Evolutionary conservation across 768 basidiomycete genomes (phyloP).

Genomic region (Hygrocybe punicea): DNA sequence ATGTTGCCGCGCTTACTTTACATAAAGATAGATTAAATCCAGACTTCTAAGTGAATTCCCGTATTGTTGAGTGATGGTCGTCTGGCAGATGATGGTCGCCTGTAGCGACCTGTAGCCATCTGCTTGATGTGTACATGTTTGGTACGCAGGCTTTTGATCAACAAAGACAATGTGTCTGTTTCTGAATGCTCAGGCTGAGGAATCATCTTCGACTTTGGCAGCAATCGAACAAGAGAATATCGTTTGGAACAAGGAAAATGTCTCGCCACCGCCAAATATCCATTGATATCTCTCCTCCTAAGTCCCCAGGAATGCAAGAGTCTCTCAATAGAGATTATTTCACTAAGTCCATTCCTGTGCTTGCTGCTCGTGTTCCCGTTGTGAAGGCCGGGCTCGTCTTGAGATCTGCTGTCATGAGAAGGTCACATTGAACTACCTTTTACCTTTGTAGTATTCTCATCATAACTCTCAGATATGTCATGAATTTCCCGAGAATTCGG

Average conservation of each 20-base stretch:
- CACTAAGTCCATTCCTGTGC: conserved; percentile 57
- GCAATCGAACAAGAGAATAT: background rate
- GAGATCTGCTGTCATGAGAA: conserved; percentile 55
- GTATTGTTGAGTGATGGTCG: too few relatives aligned
- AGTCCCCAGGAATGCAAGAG: conserved; percentile 47
- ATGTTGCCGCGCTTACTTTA: too few relatives aligned
- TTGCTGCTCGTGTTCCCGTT: conserved; percentile 64
- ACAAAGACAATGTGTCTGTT: background rate
- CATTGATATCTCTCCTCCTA: conserved; percentile 41
- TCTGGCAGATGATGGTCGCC: background rate
- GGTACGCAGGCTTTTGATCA: background rate
- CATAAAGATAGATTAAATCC: background rate
- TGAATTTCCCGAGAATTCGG: conserved; percentile 67
- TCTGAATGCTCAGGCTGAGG: background rate
- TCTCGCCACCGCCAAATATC: conserved; percentile 37
- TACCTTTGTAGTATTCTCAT: background rate
- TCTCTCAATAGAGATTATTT: conserved; percentile 65
- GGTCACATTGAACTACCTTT: conserved; percentile 39
- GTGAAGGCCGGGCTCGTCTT: conserved; percentile 53
- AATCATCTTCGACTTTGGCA: background rate
- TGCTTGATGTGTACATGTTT: background rate
- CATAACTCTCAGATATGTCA: conserved; percentile 45
- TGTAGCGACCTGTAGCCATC: too few relatives aligned
- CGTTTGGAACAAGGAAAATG: conserved; percentile 25
- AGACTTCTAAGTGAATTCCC: too few relatives aligned